Evolutionary conservation across 2,329 filamentous ascomycete genomes (phyloP), one percentile per base, ranked within the genome.

Genomic region (Calonectria montana): DNA sequence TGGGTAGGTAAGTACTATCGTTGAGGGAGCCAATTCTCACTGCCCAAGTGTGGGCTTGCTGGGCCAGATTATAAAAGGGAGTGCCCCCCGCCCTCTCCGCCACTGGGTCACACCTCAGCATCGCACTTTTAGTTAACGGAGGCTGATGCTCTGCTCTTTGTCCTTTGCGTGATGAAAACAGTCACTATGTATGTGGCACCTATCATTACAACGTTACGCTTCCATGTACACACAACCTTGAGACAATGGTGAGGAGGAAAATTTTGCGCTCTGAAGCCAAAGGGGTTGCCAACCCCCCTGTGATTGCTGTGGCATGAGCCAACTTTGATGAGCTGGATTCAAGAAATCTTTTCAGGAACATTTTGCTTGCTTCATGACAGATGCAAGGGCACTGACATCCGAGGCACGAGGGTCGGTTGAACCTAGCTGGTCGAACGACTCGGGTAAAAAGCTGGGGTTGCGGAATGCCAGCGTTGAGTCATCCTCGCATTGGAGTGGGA

Each of bases 381-480:
- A 53, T 39, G 69, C 70, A 66, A 73, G 48, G 31, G 65, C 59
- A 74, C 66, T 70, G 65, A 70, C 18, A 12, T 50, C 70, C 57
- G 57, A 43, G 31, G 27, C 25, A 64, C 23, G 16, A 48, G 35
- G 27, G 16, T 53, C 18, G 39, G 18, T 27, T 61, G 57, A 41
- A 61, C 16, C 37, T 41, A 37, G 68, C 61, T 41, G 65, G 47
- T 74, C 71, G 71, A 76, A 74, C 61, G 70, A 72, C 48, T 25
- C 21, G 37, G 18, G 25, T 35, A 65, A 23, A 70, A 77, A 78
- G 67, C 73, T 79, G 78, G 77, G 76, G 77, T 78, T 72, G 65
- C 59, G 55, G 37, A 29, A 37, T 62, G 64, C 50, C 48, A 68
- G 48, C 74, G 74, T 82, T 82, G 81, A 82, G 75, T 83, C 81